Evolutionary conservation across 1,139 yeast species (phyloP), one percentile per base, ranked within the genome.

Genomic region (Suhomyces wounanorum): DNA sequence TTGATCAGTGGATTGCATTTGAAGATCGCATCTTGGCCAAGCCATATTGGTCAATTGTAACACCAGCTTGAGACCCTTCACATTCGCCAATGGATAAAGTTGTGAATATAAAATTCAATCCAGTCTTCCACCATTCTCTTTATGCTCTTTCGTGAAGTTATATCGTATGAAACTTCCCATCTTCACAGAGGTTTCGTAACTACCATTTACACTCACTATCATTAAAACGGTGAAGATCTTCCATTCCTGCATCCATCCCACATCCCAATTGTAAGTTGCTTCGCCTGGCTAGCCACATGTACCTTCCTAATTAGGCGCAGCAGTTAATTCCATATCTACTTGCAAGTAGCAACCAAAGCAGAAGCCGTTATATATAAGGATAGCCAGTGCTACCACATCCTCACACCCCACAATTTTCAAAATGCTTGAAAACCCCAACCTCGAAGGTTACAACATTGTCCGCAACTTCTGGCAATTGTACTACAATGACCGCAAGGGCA

Each of bases 391-490:
- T 21, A 21, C 8, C 17, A 6, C 35, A n/a, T 13, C 36, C 13
- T 6, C 17, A 1, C n/a, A 10, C 11, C 26, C 23, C 48, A 21
- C 13, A 30, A 31, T 13, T 16, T 10, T n/a, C 47, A 68, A 67
- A 69, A 55, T 68, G 9, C 65, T 72, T 42, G 50, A 61, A 17
- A 73, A 75, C 55, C 78, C 79, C n/a, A 72, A 72, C 56, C 66
- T 79, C 13, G 86, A 82, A 68, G 85, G 84, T 0, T 81, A 79
- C 63, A 61, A 70, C 40, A 70, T 78, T 17, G 72, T 75, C 25
- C 70, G 77, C 38, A 66, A 67, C 41, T 60, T 79, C 62, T 81
- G 85, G 84, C 59, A 63, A 16, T 65, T 65, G 45, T 81, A 72
- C 64, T 81, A 79, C 72, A 78, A 78, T 58, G 67, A 75, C 2